A percentile compares a stretch with the other conserved stretches of the same genome.
Evolutionary conservation across 1,284 basidiomycete genomes (phyloP).

Genomic region (Heterobasidion annosum): DNA sequence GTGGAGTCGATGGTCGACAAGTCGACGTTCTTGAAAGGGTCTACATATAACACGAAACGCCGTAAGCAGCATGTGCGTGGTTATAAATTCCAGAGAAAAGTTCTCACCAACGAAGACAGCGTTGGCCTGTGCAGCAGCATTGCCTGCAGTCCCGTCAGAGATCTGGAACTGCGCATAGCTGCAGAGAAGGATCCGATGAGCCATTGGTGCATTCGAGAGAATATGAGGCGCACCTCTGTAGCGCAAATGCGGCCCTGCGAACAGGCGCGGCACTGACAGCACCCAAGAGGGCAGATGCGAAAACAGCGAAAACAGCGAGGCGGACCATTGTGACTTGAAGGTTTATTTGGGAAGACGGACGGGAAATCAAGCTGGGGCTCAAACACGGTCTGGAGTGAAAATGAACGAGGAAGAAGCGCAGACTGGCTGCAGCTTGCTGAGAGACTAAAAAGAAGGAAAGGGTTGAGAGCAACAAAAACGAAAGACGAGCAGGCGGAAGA

Average conservation of each 20-base stretch:
- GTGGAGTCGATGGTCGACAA: conserved; percentile 20
- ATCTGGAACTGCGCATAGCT: conserved; percentile 39
- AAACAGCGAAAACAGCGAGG: not conserved
- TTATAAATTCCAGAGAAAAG: not conserved
- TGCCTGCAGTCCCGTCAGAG: conserved; percentile 30
- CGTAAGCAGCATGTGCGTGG: not conserved
- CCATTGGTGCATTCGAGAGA: not conserved
- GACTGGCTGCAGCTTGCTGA: not conserved
- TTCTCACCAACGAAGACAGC: conserved; percentile 28
- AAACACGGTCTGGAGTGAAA: not conserved
- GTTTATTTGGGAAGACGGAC: not conserved
- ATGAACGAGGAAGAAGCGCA: not conserved
- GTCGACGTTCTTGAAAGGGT: conserved; percentile 28
- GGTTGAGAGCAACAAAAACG: not conserved
- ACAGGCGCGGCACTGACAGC: not conserved
- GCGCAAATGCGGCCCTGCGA: not conserved
- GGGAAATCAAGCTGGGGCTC: not conserved
- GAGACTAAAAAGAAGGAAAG: not conserved
- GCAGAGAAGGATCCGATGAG: not conserved
- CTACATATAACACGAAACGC: conserved; percentile 8
- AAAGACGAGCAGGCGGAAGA: not conserved
- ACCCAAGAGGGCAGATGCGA: not conserved
- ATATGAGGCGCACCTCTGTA: not conserved
- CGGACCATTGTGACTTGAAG: not conserved
- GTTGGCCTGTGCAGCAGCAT: conserved; percentile 30